Conservation (phyloP, 306 rosid species). For the Malus domestica region DNA sequence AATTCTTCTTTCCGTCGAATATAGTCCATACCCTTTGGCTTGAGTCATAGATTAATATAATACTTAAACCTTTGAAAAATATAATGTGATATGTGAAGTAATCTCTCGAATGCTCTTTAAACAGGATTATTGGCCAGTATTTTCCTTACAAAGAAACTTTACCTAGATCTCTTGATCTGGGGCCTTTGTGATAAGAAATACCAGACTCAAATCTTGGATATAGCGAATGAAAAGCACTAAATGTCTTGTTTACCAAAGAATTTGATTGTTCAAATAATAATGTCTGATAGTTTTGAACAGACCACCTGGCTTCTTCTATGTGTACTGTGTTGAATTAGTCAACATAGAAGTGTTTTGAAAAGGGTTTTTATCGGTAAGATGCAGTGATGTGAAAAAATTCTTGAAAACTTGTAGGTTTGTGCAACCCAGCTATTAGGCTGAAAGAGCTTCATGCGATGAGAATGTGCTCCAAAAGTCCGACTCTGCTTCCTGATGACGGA, state of each 20-base stretch:
- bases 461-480: slow-evolving; percentile 36
- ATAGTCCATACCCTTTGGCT: background rate
- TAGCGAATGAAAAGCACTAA: background rate
- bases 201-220: background rate
- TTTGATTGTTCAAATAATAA: background rate
- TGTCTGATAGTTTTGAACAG: background rate
- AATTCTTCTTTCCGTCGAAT: background rate
- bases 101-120: background rate
- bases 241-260: background rate
- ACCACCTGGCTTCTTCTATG: background rate
- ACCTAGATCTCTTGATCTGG: background rate
- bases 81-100: background rate
- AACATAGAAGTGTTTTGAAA: background rate
- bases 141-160: background rate
- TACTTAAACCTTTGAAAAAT: background rate
- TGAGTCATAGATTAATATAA: background rate
- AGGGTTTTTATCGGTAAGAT: background rate
- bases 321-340: background rate
- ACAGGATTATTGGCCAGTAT: background rate
- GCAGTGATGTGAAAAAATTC: background rate
- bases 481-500: slow-evolving; percentile 23
- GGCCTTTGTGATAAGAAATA: background rate
- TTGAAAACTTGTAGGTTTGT: slow-evolving; percentile 23
- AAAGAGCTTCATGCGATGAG: slow-evolving; percentile 29
- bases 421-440: slow-evolving; percentile 25